Base-by-base conservation (phyloP, 2,329 filamentous ascomycete species). In the Aspergillus niger region DNA sequence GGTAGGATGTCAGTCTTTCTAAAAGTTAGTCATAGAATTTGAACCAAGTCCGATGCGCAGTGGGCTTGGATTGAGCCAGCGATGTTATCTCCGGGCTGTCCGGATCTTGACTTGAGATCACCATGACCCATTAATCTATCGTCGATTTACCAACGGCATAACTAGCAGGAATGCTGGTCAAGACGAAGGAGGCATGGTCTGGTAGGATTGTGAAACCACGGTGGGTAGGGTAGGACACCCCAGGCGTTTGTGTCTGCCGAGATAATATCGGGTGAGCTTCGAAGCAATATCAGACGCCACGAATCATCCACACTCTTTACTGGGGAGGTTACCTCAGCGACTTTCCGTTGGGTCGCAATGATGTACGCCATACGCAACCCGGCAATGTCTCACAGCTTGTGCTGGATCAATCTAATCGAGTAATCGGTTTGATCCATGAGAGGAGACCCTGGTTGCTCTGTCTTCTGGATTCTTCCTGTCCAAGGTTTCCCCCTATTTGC, bases 331-430 rank as follows among this genome's bases (percentile, higher is more conserved):
- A 47, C 41, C 53, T 55, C 43, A 47, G 53, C 53, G 53, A 47
- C 28, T 32, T 47, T 41, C 43, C 53, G 53, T 55, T 55, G 53
- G 53, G 53, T 55, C 53, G 53, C 53, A 55, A 55, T 55, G 24
- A 55, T 44, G 53, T 55, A 55, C 53, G 30, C 53, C 53, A 55
- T 47, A 55, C 53, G 53, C 30, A 55, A 30, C 28, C 26, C 53
- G 53, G 53, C 53, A 47, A 32, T 55, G 53, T 55, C 53, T 55
- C 53, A 47, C 53, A 30, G 43, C 43, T 44, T 13, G 53, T 20
- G 53, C 41, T 55, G 53, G 53, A 36, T 55, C 26, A 55, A 47
- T 44, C 11, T 50, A 41, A 55, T 55, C 53, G 53, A 44, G 44
- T 44, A 39, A 55, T 24, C 39, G 39, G 39, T 55, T 20, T 28